Conservation (phyloP, 257 asterid genomes). For the Cynanchum wilfordii region DNA sequence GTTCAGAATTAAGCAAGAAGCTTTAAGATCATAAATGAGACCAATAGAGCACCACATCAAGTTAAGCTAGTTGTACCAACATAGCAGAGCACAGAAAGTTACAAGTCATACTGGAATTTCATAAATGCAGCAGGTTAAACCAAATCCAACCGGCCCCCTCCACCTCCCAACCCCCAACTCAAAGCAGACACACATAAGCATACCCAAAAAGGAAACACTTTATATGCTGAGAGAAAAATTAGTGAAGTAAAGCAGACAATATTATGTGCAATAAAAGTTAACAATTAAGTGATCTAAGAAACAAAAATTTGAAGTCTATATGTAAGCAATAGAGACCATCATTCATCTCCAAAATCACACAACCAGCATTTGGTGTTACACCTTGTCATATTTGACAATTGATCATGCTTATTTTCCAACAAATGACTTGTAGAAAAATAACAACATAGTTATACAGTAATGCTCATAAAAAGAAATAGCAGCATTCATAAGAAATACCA, state of each 20-base stretch:
- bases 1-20: constrained; percentile 11
- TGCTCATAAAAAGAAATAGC: neutral
- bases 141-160: neutral
- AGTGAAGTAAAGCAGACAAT: neutral
- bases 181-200: neutral
- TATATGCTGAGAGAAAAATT: neutral
- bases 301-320: neutral
- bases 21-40: neutral
- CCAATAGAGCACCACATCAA: neutral
- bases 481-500: neutral
- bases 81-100: neutral
- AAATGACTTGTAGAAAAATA: neutral
- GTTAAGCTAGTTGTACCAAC: neutral
- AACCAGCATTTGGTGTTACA: neutral
- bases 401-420: neutral
- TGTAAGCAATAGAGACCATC: neutral
- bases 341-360: neutral
- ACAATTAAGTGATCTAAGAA: neutral
- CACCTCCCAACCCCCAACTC: neutral
- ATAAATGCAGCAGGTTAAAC: neutral
- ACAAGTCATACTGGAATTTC: neutral
- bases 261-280: neutral
- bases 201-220: neutral
- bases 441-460: neutral
- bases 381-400: neutral